These are phyloP conservation scores for Beverwykella pulmonaria DNA, from an alignment of 495 filamentous ascomycete genomes.

Conservation along the genomic window DNA sequence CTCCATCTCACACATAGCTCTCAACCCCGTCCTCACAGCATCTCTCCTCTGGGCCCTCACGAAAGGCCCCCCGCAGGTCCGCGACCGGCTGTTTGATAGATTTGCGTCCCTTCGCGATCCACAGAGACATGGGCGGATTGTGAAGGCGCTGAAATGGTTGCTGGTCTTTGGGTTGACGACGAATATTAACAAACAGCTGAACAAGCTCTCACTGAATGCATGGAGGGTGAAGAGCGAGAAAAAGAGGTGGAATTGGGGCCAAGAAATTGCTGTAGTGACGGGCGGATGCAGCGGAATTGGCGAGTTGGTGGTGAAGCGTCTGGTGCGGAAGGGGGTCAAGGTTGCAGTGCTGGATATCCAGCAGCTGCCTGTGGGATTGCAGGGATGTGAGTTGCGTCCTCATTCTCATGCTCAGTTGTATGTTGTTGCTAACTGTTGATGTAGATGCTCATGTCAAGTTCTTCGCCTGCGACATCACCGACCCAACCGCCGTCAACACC, in stretches of 20 bases:
- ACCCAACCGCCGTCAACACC: constrained; percentile 48
- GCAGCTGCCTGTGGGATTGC: constrained; percentile 21
- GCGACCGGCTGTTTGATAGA: constrained; percentile 6
- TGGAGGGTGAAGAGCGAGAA: constrained; percentile 49
- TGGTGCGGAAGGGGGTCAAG: constrained; percentile 51
- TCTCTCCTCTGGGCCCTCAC: constrained; percentile 28
- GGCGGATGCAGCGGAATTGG: constrained; percentile 64
- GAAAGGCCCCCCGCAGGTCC: constrained; percentile 17
- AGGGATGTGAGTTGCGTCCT: constrained; percentile 20
- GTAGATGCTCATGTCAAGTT: constrained; percentile 42
- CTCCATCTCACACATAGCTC: constrained; percentile 10
- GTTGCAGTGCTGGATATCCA: constrained; percentile 50
- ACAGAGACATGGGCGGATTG: constrained; percentile 1
- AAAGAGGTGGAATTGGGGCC: constrained; percentile 43
- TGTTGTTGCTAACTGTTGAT: constrained; percentile 4
- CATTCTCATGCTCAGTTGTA: neutral
- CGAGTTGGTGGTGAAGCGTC: constrained; percentile 51
- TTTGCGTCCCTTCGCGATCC: constrained; percentile 18
- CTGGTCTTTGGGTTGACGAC: constrained; percentile 44
- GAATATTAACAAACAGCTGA: constrained; percentile 49
- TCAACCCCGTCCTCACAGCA: constrained; percentile 32
- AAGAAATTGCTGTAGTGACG: constrained; percentile 61
- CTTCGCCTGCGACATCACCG: constrained; percentile 59
- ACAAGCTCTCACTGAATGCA: constrained; percentile 54
- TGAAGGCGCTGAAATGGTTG: constrained; percentile 35